These are phyloP conservation scores for Cryptosporidium meleagridis DNA, from an alignment of 169 alveolate genomes.

Conservation along the genomic window DNA sequence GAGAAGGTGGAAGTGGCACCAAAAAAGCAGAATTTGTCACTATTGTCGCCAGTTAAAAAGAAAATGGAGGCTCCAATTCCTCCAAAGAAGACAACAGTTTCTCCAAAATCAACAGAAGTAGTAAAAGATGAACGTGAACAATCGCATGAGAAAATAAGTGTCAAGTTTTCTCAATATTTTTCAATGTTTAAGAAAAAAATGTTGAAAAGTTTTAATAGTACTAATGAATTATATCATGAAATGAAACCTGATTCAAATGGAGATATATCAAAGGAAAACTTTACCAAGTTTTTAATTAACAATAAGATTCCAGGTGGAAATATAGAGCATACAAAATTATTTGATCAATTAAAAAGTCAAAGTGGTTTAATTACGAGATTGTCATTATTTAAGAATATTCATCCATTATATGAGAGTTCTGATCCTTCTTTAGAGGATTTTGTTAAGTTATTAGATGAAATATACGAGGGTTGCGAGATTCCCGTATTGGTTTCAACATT, in stretches of 20 bases:
- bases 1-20: not conserved
- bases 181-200: constrained; percentile 50
- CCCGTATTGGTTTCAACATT: constrained; percentile 41
- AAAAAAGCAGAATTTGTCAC: constrained; percentile 10
- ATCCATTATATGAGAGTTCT: constrained; percentile 39
- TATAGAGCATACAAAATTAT: constrained; percentile 39
- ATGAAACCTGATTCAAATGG: constrained; percentile 52
- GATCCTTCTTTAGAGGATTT: constrained; percentile 39
- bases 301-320: constrained; percentile 56
- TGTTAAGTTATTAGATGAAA: constrained; percentile 32
- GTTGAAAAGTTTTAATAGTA: not conserved
- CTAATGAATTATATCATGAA: constrained; percentile 5
- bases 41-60: not conserved
- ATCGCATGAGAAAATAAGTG: constrained; percentile 41
- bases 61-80: constrained; percentile 28
- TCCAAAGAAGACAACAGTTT: not conserved
- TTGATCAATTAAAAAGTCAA: constrained; percentile 39
- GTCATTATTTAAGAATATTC: constrained; percentile 31
- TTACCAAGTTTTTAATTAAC: constrained; percentile 3
- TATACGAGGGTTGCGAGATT: constrained; percentile 60
- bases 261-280: constrained; percentile 12
- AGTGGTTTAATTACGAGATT: constrained; percentile 18
- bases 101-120: not conserved
- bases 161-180: constrained; percentile 57
- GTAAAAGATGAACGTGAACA: not conserved